Base-by-base conservation (phyloP, 495 filamentous ascomycete species). In the Aeminium ludgeri region DNA sequence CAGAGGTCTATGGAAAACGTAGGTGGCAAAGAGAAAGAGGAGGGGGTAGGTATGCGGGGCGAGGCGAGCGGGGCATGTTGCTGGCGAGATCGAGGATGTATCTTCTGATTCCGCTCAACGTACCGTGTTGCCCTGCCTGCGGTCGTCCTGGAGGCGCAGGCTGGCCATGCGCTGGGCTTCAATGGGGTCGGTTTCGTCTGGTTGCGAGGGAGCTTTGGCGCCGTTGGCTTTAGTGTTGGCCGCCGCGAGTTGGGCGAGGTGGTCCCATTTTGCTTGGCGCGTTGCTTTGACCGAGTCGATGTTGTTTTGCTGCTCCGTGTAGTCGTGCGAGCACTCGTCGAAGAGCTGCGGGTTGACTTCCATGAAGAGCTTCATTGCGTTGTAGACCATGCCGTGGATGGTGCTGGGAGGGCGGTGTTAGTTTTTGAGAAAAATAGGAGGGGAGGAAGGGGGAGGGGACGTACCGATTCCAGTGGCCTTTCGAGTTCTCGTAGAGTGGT, bases 281-380 rank as follows among this genome's bases (percentile, higher is more conserved):
- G 71, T 65, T 46, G 75, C 72, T 53, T 91, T 73, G 25, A 84
- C 70, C 30, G 86, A 68, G 1, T 83, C 76, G 11, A 84, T 82
- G 46, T 72, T 83, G 58, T 86, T 89, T 60, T 96, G 87, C 46
- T 86, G 76, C 56, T 96, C 89, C n/a, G 85, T 87, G 57, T 96
- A 99, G 44, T 94, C 85, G 52, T 92, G 85, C 6, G 87, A 93
- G 63, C 89, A 99, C 53, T 96, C 89, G 49, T 99, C 89, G 55
- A 99, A 99, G 18, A 99, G 77, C 54, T 92, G 84, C 12, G 89
- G 89, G 52, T 99, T 96, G 53, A 99, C 95, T 60, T 99, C 89
- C 89, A 99, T 99, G 62, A 99, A 99, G 33, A 99, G 76, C 57
- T 99, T 99, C 89, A 99, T 99, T 35, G 89, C 89, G 55, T 96